Evolutionary conservation across 805 yeast species (phyloP).

Genomic region (Monosporozyma aquatica): DNA sequence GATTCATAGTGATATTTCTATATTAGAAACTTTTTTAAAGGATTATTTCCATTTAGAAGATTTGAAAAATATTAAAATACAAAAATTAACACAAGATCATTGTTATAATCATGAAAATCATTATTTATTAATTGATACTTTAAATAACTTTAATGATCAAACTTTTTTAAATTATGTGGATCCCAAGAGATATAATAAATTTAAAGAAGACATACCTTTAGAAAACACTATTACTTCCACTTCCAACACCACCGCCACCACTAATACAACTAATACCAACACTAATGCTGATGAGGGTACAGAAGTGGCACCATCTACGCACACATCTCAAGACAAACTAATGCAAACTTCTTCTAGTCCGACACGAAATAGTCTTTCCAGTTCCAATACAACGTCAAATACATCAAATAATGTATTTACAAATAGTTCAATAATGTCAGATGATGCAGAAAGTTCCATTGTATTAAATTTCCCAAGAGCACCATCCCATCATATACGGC

Average conservation of each 20-base stretch:
- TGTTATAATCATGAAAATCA: constrained; percentile 29
- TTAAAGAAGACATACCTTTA: background rate
- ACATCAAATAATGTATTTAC: background rate
- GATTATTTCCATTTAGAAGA: constrained; percentile 28
- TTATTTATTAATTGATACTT: constrained; percentile 24
- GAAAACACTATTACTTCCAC: no score
- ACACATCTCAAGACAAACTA: no score
- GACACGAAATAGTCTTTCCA: background rate
- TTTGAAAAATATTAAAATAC: constrained; percentile 23
- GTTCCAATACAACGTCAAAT: no score
- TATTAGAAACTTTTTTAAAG: constrained; percentile 25
- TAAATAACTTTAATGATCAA: constrained; percentile 25
- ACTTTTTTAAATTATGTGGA: constrained; percentile 20
- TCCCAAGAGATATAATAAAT: constrained; percentile 3
- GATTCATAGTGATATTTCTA: constrained; percentile 23
- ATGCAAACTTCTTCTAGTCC: background rate
- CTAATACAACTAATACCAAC: no score
- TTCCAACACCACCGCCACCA: no score
- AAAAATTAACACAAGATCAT: constrained; percentile 23
- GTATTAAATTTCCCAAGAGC: constrained; percentile 18
- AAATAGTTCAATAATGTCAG: background rate
- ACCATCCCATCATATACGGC: constrained; percentile 2
- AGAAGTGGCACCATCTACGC: background rate
- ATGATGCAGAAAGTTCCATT: constrained; percentile 14
- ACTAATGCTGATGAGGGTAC: background rate